Percentiles rank a stretch among this genome's conserved stretches.
Evolutionary conservation across 148 eudicot species (phyloP).

Genomic region (Rhododendron molle): DNA sequence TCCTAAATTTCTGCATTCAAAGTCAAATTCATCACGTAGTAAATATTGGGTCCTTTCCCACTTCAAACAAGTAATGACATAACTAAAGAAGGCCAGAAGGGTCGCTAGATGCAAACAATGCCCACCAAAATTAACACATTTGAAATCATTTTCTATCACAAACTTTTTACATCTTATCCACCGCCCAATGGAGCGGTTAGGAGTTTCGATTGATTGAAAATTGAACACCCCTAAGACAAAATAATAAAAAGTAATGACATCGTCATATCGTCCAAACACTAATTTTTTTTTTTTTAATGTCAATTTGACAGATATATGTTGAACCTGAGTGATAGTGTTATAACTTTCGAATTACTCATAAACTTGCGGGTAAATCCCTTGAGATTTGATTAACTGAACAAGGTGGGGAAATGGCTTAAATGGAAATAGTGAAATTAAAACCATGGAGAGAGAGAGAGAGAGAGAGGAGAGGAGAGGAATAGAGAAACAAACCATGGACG

Average conservation of each 20-base stretch:
- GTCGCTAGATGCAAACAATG: neutral
- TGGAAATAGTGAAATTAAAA: neutral
- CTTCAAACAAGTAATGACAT: neutral
- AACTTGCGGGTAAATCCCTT: neutral
- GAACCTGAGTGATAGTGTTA: neutral
- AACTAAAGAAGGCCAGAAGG: neutral
- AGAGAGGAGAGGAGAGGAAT: too few relatives aligned
- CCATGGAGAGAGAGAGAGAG: neutral
- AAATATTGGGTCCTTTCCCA: neutral
- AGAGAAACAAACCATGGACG: neutral
- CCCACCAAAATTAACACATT: neutral
- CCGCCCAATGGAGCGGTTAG: neutral
- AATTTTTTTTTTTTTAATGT: too few relatives aligned
- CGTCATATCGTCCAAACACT: too few relatives aligned
- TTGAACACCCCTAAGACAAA: too few relatives aligned
- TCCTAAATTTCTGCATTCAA: conserved; percentile 23
- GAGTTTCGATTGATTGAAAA: neutral
- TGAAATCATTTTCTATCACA: neutral
- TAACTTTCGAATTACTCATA: neutral
- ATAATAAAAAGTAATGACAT: too few relatives aligned
- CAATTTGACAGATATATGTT: neutral
- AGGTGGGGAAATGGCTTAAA: neutral
- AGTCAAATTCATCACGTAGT: neutral
- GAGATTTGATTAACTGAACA: neutral
- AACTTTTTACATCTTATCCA: neutral